phyloP scores from a whole-genome alignment of 2,329 filamentous ascomycete species.

The Botryosphaeria agaves region DNA sequence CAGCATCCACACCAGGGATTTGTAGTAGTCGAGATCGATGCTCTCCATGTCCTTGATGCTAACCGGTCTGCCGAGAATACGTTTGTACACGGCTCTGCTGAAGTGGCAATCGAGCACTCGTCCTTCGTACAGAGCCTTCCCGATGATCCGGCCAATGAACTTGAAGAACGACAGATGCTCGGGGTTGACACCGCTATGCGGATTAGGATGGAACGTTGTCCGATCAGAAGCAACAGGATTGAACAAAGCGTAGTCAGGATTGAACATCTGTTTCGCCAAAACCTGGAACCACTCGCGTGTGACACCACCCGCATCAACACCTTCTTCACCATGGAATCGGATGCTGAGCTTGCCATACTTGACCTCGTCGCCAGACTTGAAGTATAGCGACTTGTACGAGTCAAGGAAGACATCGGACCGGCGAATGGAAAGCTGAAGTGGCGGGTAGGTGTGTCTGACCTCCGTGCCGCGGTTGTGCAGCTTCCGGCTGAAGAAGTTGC shows the following conservation, averaged over 20 bases:
- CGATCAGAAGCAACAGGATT: slow-evolving; percentile 92
- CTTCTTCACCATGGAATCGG: slow-evolving; percentile 91
- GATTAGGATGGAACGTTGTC: slow-evolving; percentile 97
- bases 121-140: slow-evolving; percentile 92
- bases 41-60: slow-evolving; percentile 99
- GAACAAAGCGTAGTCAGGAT: slow-evolving; percentile 92
- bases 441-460: slow-evolving; percentile 52
- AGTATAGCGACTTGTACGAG: slow-evolving; percentile 96
- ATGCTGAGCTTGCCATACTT: slow-evolving; percentile 98
- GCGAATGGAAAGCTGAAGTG: slow-evolving; percentile 75
- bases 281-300: slow-evolving; percentile 99
- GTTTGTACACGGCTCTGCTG: slow-evolving; percentile 95
- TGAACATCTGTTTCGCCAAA: slow-evolving; percentile 94
- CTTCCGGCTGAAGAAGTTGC: slow-evolving; percentile 93
- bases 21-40: slow-evolving; percentile 96
- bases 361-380: slow-evolving; percentile 92
- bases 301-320: slow-evolving; percentile 92
- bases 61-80: slow-evolving; percentile 83
- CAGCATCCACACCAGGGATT: slow-evolving; percentile 94
- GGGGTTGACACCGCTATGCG: slow-evolving; percentile 80
- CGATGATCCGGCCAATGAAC: slow-evolving; percentile 96
- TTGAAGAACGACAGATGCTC: slow-evolving; percentile 98
- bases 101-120: slow-evolving; percentile 96
- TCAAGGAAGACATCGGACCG: slow-evolving; percentile 95
- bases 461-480: slow-evolving; percentile 58